Evolutionary conservation across 2,329 filamentous ascomycete species (phyloP), one percentile per base, ranked within the genome.

Genomic region (Penicillium glabrum): DNA sequence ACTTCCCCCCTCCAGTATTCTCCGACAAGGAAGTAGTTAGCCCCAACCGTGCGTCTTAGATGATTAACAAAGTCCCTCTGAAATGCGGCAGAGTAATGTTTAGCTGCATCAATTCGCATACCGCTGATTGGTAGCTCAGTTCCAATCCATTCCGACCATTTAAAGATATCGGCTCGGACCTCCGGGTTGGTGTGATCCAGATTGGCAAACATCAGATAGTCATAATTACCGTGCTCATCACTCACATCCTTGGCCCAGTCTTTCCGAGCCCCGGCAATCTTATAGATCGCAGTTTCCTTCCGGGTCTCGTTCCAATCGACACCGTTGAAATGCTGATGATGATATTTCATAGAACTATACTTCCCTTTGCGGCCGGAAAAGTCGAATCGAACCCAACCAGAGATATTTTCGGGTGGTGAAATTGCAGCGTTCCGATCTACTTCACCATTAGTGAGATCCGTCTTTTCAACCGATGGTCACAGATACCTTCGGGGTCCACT

Each of bases 161-260:
- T 79, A 56, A 86, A 78, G 13, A 90, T 82, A 62, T 91, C 88
- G 8, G 80, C 72, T 44, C 80, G 78, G 11, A 90, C 88, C 62
- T 89, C 87, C 0, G 80, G 78, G 57, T 88, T 81, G 4, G 75
- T 73, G 69, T 89, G 88, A 71, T 90, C 87, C 46, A 91, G 72
- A 69, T 91, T 85, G 7, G 86, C 85, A 64, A 89, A 90, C 86
- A 91, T 89, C 29, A 90, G 79, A 67, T 86, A 89, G 60, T 82
- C 80, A 54, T 83, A 86, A 65, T 91, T 90, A 11, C 88, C 88
- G 58, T 85, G 82, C 68, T 89, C 79, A 35, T 83, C 79, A 33
- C 85, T 85, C 3, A 87, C 86, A 7, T 81, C 80, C 0, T 79
- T 68, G 2, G 84, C 83, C 87, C 87, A 90, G 39, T 79, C 79